Evolutionary conservation across 257 asterid genomes (phyloP).

Genomic region (Nicotiana tomentosiformis): DNA sequence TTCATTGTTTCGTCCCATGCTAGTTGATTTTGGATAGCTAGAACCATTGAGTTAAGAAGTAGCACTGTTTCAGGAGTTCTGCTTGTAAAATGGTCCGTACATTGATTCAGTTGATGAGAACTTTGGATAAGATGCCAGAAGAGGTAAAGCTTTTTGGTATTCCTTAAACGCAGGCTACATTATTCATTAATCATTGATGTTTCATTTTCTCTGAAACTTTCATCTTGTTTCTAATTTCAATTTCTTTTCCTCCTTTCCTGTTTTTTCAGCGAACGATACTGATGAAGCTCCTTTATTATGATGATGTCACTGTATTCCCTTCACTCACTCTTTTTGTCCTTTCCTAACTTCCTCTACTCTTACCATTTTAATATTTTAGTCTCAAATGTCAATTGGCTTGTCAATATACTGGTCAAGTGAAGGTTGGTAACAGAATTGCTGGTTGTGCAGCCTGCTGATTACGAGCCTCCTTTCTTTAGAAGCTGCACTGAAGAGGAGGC

Average conservation of each 20-base stretch:
- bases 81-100: no score
- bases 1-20: no score
- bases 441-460: slow-evolving; percentile 81
- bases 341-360: background rate
- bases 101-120: no score
- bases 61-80: no score
- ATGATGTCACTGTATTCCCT: slow-evolving; percentile 74
- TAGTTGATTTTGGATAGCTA: no score
- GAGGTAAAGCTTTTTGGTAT: no score
- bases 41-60: no score
- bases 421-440: slow-evolving; percentile 1
- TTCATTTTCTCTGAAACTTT: no score
- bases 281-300: slow-evolving; percentile 90
- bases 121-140: no score
- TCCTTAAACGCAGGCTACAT: no score
- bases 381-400: background rate
- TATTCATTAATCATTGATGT: no score
- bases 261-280: slow-evolving; percentile 77
- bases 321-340: slow-evolving; percentile 13
- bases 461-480: slow-evolving; percentile 92
- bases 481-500: slow-evolving; percentile 85
- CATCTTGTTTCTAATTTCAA: background rate
- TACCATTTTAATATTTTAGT: background rate
- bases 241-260: background rate
- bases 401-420: background rate